phyloP scores from a whole-genome alignment of 1,284 basidiomycete species.

The Austroboletus niveus region DNA sequence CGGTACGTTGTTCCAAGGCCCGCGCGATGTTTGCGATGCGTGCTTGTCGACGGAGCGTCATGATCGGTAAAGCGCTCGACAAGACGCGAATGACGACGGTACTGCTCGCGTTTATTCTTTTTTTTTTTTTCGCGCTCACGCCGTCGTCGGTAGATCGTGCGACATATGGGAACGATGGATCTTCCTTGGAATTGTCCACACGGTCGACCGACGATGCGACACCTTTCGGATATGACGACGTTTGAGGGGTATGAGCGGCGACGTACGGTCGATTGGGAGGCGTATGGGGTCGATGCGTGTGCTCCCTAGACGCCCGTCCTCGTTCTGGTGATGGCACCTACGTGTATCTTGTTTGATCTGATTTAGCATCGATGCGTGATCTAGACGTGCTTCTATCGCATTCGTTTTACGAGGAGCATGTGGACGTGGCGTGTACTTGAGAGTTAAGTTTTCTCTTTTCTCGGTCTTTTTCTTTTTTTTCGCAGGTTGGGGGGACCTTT shows the following conservation, averaged over 20 bases:
- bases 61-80: slow-evolving; percentile 89
- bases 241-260: slow-evolving; percentile 27
- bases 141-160: slow-evolving; percentile 59
- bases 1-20: slow-evolving; percentile 91
- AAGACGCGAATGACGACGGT: slow-evolving; percentile 79
- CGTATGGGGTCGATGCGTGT: slow-evolving; percentile 8
- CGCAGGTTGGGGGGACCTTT: too few relatives aligned
- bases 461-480: too few relatives aligned
- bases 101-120: slow-evolving; percentile 25
- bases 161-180: slow-evolving; percentile 94
- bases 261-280: slow-evolving; percentile 24
- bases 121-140: neutral
- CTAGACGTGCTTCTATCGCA: slow-evolving; percentile 1
- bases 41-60: slow-evolving; percentile 94
- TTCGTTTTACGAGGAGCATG: too few relatives aligned
- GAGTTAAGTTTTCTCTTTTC: too few relatives aligned
- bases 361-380: slow-evolving; percentile 17
- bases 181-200: slow-evolving; percentile 99
- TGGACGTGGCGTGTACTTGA: too few relatives aligned
- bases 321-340: neutral
- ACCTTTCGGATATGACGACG: slow-evolving; percentile 45
- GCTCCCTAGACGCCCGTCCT: too few relatives aligned
- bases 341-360: slow-evolving; percentile 3
- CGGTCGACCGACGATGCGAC: slow-evolving; percentile 94
- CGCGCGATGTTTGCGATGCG: slow-evolving; percentile 95